phyloP scores from a whole-genome alignment of 2,329 filamentous ascomycete genomes.

The Aureobasidium sp. region DNA sequence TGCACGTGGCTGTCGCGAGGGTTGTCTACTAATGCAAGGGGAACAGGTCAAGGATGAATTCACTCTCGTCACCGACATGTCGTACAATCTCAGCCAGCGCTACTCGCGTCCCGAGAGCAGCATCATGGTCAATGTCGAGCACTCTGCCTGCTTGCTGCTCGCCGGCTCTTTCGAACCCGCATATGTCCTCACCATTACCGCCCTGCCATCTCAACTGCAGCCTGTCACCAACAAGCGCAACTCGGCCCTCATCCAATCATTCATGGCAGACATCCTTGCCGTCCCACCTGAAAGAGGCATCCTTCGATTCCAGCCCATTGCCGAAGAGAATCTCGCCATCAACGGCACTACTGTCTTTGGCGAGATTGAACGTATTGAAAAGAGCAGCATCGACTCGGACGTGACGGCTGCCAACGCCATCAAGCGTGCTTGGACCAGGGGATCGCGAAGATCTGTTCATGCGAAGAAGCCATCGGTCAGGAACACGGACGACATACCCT shows the following conservation, averaged over 20 bases:
- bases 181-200: slow-evolving; percentile 67
- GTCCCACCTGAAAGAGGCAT: slow-evolving; percentile 61
- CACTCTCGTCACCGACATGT: slow-evolving; percentile 64
- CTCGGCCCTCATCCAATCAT: slow-evolving; percentile 65
- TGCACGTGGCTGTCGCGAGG: not conserved
- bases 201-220: slow-evolving; percentile 60
- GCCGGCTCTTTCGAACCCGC: slow-evolving; percentile 69
- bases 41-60: slow-evolving; percentile 64
- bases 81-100: slow-evolving; percentile 62
- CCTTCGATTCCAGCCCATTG: slow-evolving; percentile 60
- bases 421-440: slow-evolving; percentile 30
- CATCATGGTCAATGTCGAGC: slow-evolving; percentile 67
- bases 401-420: slow-evolving; percentile 26
- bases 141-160: slow-evolving; percentile 66
- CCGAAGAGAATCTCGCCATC: slow-evolving; percentile 63
- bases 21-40: slow-evolving; percentile 5
- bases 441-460: slow-evolving; percentile 23
- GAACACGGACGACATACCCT: not conserved
- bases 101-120: slow-evolving; percentile 67
- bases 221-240: slow-evolving; percentile 74
- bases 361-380: slow-evolving; percentile 54
- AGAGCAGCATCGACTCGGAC: slow-evolving; percentile 35
- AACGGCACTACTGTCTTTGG: slow-evolving; percentile 62
- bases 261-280: slow-evolving; percentile 61
- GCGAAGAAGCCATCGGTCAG: slow-evolving; percentile 10